Conservation (phyloP, 805 yeast genomes). For the Kluyveromyces siamensis region DNA sequence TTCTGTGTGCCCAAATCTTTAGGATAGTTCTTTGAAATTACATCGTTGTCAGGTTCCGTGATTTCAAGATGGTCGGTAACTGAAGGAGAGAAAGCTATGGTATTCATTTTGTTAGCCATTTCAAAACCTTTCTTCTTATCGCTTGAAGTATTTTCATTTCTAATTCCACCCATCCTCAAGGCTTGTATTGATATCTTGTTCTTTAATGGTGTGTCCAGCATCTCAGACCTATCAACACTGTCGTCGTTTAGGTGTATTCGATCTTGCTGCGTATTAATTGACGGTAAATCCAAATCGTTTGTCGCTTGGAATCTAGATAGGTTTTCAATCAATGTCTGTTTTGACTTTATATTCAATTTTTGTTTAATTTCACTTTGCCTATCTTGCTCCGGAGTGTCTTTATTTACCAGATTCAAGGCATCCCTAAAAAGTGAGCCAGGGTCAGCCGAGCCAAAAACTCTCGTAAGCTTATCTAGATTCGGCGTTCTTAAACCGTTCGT, state of each 20-base stretch:
- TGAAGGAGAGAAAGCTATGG: neutral
- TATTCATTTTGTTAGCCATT: neutral
- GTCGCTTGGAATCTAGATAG: neutral
- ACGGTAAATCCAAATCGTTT: neutral
- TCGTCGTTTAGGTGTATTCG: neutral
- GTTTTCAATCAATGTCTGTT: neutral
- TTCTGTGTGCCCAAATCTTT: neutral
- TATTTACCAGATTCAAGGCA: neutral
- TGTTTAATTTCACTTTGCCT: neutral
- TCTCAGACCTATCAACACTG: neutral
- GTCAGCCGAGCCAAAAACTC: neutral
- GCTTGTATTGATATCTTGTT: conserved; percentile 1
- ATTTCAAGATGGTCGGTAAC: neutral
- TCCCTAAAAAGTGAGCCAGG: neutral
- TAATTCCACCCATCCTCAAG: conserved; percentile 7
- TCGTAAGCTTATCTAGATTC: neutral
- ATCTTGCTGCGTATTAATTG: neutral
- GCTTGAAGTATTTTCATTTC: neutral
- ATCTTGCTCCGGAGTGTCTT: conserved; percentile 1
- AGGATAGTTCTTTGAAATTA: too few species aligned
- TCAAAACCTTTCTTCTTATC: neutral
- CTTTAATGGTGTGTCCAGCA: conserved; percentile 6
- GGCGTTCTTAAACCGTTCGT: neutral
- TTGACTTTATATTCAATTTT: neutral
- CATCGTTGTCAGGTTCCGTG: neutral